phyloP scores from a whole-genome alignment of 768 basidiomycete genomes.

The Termitomyces sp. region DNA sequence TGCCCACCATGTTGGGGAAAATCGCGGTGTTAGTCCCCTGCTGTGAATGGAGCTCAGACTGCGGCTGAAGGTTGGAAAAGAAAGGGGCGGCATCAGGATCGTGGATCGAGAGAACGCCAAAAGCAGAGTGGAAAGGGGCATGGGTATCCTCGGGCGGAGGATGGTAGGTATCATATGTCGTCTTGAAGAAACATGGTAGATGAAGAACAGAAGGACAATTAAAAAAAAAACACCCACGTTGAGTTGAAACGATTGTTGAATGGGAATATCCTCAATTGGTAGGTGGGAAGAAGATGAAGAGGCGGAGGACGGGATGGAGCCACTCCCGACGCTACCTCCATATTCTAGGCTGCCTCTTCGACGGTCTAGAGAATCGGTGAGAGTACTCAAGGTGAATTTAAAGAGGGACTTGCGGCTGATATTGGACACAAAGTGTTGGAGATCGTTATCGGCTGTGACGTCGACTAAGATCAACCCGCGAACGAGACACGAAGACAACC shows the following conservation, averaged over 20 bases:
- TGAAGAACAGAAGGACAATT: neutral
- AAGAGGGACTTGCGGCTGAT: neutral
- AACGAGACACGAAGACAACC: neutral
- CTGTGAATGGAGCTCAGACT: neutral
- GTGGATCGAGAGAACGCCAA: constrained; percentile 76
- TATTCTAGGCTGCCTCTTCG: constrained; percentile 3
- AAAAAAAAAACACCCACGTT: neutral
- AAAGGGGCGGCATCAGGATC: constrained; percentile 66
- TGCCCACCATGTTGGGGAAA: neutral
- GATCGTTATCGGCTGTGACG: constrained; percentile 32
- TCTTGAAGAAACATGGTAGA: neutral
- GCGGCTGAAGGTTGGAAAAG: constrained; percentile 33
- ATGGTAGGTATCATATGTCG: neutral
- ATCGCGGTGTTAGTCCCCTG: neutral
- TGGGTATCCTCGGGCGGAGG: neutral
- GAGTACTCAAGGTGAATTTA: neutral
- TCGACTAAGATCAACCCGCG: neutral
- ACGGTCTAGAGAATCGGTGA: neutral
- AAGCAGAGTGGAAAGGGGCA: constrained; percentile 48
- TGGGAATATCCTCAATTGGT: constrained; percentile 25
- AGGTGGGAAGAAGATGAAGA: constrained; percentile 50
- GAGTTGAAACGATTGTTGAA: constrained; percentile 1
- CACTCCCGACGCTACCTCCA: constrained; percentile 40
- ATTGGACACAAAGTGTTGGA: constrained; percentile 30
- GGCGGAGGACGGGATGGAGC: constrained; percentile 49